phyloP scores from a whole-genome alignment of 176 grass and related monocot genomes.

The Elaeis guineensis region DNA sequence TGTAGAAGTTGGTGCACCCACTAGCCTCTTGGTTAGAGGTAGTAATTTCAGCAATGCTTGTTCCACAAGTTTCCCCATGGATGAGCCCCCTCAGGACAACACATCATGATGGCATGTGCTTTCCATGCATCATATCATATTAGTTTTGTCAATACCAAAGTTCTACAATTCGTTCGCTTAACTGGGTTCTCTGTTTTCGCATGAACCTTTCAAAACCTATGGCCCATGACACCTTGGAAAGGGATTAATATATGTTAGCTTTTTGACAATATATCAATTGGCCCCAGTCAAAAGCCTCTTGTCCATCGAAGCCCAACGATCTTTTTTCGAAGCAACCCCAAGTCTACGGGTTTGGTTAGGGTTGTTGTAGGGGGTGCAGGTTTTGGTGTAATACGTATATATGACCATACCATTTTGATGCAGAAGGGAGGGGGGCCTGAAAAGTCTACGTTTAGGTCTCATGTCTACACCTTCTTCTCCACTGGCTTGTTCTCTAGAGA shows the following conservation, averaged over 20 bases:
- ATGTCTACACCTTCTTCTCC: background rate
- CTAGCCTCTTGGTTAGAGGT: constrained; percentile 10
- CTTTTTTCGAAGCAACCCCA: constrained; percentile 6
- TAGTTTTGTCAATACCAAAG: background rate
- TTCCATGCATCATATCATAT: constrained; percentile 13
- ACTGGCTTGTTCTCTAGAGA: background rate
- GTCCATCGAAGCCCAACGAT: constrained; percentile 1
- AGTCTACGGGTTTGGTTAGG: background rate
- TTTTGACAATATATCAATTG: constrained; percentile 35
- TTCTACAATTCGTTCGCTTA: background rate
- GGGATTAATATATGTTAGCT: constrained; percentile 12
- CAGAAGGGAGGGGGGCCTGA: background rate
- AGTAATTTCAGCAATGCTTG: constrained; percentile 33
- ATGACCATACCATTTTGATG: too few species aligned
- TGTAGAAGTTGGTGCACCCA: constrained; percentile 37
- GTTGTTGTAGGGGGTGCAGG: constrained; percentile 14
- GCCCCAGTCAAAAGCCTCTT: constrained; percentile 18
- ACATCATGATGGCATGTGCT: constrained; percentile 17
- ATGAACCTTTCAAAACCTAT: constrained; percentile 20
- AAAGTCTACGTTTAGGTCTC: background rate
- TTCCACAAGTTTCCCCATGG: constrained; percentile 28
- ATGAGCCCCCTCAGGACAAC: constrained; percentile 5
- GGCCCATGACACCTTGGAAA: constrained; percentile 23
- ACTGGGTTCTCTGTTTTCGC: constrained; percentile 5
- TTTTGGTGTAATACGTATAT: background rate